A percentile compares a stretch with the other conserved stretches of the same genome.
These are phyloP conservation scores for Pyrus betulifolia DNA, from an alignment of 306 rosid genomes.

Conservation along the genomic window DNA sequence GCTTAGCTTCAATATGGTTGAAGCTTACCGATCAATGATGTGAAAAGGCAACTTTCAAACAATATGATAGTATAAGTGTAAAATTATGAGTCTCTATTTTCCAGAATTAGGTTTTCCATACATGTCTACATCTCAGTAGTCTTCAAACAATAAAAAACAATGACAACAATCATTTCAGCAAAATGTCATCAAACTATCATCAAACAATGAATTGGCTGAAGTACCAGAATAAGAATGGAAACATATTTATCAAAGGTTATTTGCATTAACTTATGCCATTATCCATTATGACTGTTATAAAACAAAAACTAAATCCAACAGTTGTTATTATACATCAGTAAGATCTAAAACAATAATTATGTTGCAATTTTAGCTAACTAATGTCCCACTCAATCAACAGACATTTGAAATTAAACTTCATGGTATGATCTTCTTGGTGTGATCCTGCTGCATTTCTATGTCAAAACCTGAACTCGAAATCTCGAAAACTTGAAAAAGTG, in stretches of 20 bases:
- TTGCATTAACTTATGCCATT: conserved; percentile 22
- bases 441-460: conserved; percentile 65
- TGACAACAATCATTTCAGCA: no score
- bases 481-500: conserved; percentile 8
- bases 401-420: background rate
- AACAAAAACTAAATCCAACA: background rate
- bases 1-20: no score
- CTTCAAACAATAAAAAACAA: no score
- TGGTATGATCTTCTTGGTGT: conserved; percentile 16
- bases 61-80: no score
- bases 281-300: conserved; percentile 20
- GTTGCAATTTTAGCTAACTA: conserved; percentile 13
- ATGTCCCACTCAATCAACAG: conserved; percentile 8
- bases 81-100: no score
- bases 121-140: no score
- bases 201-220: conserved; percentile 1
- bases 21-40: no score
- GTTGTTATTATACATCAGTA: background rate
- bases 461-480: conserved; percentile 25
- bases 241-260: conserved; percentile 6
- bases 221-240: conserved; percentile 19
- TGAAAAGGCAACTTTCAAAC: no score
- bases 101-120: no score
- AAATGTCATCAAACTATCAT: no score
- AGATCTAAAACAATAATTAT: background rate